phyloP scores from a whole-genome alignment of 2,329 filamentous ascomycete species.

The Pseudocercospora musae region DNA sequence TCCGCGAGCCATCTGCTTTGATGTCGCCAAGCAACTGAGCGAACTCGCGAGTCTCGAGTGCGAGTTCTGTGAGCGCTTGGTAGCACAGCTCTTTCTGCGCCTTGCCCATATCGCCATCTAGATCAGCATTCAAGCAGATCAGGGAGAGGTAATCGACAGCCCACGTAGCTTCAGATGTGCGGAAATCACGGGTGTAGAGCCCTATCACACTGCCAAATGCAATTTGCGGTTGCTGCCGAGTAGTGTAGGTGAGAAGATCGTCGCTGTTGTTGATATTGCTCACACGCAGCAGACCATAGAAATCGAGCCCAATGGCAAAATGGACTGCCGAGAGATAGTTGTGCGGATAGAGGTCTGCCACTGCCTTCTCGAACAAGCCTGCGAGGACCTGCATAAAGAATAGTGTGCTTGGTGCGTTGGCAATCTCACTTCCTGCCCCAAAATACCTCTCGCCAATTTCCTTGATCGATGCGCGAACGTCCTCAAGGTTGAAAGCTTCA shows the following conservation, averaged over 20 bases:
- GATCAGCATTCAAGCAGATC: constrained; percentile 86
- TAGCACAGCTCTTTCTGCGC: constrained; percentile 82
- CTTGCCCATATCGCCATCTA: constrained; percentile 68
- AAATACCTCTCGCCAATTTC: constrained; percentile 93
- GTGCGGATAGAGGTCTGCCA: constrained; percentile 87
- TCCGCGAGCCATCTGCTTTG: constrained; percentile 75
- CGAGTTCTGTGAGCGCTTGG: constrained; percentile 86
- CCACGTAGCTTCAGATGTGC: constrained; percentile 80
- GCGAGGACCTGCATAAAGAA: constrained; percentile 89
- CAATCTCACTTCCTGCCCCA: constrained; percentile 74
- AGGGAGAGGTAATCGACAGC: constrained; percentile 91
- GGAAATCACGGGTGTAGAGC: constrained; percentile 94
- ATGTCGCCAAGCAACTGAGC: constrained; percentile 92
- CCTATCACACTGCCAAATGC: constrained; percentile 93
- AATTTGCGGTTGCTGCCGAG: constrained; percentile 71
- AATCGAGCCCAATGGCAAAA: constrained; percentile 84
- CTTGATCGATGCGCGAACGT: constrained; percentile 73
- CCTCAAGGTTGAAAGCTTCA: constrained; percentile 60
- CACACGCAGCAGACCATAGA: constrained; percentile 84
- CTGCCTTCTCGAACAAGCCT: constrained; percentile 90
- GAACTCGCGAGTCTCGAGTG: constrained; percentile 95
- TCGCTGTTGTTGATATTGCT: constrained; percentile 73
- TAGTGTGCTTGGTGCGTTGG: constrained; percentile 79
- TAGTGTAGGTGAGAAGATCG: constrained; percentile 65
- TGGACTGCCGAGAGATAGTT: constrained; percentile 92